Base-by-base conservation (phyloP, 129 eudicot species). In the Flaveria linearis region DNA sequence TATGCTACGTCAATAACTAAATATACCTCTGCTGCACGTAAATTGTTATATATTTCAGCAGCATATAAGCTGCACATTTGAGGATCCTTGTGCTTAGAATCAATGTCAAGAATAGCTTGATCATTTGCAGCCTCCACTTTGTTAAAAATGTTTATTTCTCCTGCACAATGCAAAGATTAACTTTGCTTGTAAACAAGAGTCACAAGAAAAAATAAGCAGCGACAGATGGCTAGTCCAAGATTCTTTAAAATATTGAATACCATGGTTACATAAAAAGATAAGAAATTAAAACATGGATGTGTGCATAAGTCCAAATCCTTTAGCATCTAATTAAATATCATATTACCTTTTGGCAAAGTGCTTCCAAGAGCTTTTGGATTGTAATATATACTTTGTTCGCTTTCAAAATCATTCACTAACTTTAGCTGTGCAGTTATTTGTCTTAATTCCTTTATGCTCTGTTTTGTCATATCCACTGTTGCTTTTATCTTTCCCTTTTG, bases 31-130 rank as follows among this genome's bases (percentile, higher is more conserved):
- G 80, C 78, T 42, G 78, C 87, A 69, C 85, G 83, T 78, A 84
- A 80, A 77, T 80, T 74, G 55, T 57, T 70, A 72, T 87, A 85
- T 79, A 95, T 80, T 77, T 89, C 88, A 80, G 89, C 83, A 69
- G 88, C 99, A 81, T 95, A 95, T 17, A 86, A 52, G 77, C 92
- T 81, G 81, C 99, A 91, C 91, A 89, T 89, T 67, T 39, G 85
- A 52, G 96, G 94, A 88, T 95, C 96, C 82, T 85, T 86, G 78
- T 83, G 85, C 77, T 84, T 80, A 65, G 85, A 85, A 82, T 95
- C 96, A 76, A 91, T 91, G 78, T 89, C 88, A 23, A 73, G 15
- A 79, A 95, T 68, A 28, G 69, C 77, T 65, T 72, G 69, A 43
- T 72, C 83, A 55, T 84, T 74, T 57, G 84, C 76, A 22, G 46